Base-by-base conservation (phyloP, 2,329 filamentous ascomycete species). In the Pestalotiopsis sp. region DNA sequence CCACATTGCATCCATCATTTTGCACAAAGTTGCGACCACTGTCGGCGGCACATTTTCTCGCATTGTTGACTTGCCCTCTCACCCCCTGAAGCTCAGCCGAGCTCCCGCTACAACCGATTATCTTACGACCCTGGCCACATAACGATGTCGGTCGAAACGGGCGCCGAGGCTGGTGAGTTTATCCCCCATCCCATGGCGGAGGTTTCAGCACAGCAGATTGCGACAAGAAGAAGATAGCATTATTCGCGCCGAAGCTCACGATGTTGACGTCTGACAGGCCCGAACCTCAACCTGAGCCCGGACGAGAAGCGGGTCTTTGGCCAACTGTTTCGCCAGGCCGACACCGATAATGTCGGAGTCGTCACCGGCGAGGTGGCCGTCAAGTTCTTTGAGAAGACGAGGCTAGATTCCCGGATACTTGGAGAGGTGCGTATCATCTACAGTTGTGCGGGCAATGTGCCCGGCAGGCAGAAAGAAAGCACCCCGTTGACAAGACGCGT, bases 341-440 rank as follows among this genome's bases (percentile, higher is more conserved):
- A 99, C 82, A 92, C 92, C 69, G 96, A 98, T 75, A 92, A 90
- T 78, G 91, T 97, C 68, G 94, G 95, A 68, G 94, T 98, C 72
- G 93, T 99, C 41, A 98, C 96, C 20, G 96, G 96, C 81, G 96
- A 99, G 82, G 88, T 97, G 70, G 96, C 96, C 69, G 95, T 99
- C 80, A 93, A 94, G 80, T 98, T 99, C 85, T 99, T 99, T 79
- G 95, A 98, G 82, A 96, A 96, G 86, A 98, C 96, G 60, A 91
- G 93, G 74, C 86, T 99, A 63, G 90, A 95, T 70, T 93, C 95
- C 66, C 90, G 93, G 71, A 87, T 96, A 63, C 87, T 99, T 69
- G 96, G 95, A 81, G 91, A 97, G 89, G 93, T 95, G 82, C 74
- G 89, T 85, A 49, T 64, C 20, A 36, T 36, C 2, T 17, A 13